Evolutionary conservation across 495 filamentous ascomycete species (phyloP), one percentile per base, ranked within the genome.

Genomic region (Penicillium argentinense): DNA sequence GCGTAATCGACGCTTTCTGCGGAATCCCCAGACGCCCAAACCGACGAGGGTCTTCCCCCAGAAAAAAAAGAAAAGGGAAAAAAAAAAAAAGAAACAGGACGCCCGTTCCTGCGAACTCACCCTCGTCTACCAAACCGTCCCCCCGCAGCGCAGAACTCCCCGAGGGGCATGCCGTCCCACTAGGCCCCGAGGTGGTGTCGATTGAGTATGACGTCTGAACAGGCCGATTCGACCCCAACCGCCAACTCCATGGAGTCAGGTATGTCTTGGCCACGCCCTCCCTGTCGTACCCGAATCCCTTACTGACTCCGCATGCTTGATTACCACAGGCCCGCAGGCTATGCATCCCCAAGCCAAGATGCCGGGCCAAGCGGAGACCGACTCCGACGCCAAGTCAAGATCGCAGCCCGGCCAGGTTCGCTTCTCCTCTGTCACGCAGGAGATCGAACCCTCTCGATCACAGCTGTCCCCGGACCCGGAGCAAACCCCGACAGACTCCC

Each of bases 401-500:
- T 53, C 62, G 19, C 68, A 62, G 39, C 59, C 59, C 40, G 54
- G 52, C 67, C 79, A 66, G 65, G 91, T 96, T 42, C 87, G 89
- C 48, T 96, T 96, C 67, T 87, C 86, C 30, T 85, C 87, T 12
- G 75, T 85, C 50, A 82, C 85, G 47, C 77, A 88, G 67, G 89
- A 93, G 66, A 92, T 95, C 59, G 77, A 83, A 45, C 69, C 56
- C 38, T 54, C 71, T 22, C 49, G 64, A 41, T 57, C 68, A 32
- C 51, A 60, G n/a, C 45, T 49, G 5, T 56, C 64, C 17, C 66
- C 74, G 27, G 53, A 60, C 6, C 59, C 63, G 2, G 66, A 68
- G 26, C 42, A 56, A 21, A 19, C 45, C 4, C 34, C 34, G 27
- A 12, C 34, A 12, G 59, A 72, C 32, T 45, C 67, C 39, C 55